A percentile compares a stretch with the other conserved stretches of the same genome.
Conservation (phyloP, 1,284 basidiomycete genomes). For the Apiotrichum gracile region DNA sequence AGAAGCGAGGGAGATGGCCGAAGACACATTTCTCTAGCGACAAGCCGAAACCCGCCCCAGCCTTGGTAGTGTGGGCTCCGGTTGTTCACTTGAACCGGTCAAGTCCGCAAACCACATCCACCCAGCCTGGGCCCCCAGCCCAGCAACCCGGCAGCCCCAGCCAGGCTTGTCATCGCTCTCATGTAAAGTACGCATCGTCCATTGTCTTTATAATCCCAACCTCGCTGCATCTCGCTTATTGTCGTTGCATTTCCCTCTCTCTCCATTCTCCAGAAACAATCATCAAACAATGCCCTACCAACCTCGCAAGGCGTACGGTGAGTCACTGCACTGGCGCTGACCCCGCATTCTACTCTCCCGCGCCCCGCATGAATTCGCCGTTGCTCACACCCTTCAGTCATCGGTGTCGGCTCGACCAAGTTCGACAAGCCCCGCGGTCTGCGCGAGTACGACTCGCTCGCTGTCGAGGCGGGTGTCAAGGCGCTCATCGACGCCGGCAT, state of each 20-base stretch:
- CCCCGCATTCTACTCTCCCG: neutral
- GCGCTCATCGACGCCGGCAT: conserved; percentile 17
- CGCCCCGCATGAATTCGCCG: neutral
- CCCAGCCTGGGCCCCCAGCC: no score
- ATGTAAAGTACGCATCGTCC: no score
- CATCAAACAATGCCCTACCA: conserved; percentile 10
- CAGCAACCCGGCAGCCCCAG: no score
- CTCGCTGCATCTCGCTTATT: neutral
- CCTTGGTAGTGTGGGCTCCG: no score
- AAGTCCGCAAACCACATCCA: neutral
- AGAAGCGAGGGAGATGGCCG: no score
- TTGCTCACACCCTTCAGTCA: conserved; percentile 3
- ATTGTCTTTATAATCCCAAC: neutral
- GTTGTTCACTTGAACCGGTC: neutral
- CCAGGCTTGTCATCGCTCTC: no score
- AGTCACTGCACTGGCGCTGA: neutral
- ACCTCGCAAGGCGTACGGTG: conserved; percentile 14
- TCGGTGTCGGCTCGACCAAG: conserved; percentile 22
- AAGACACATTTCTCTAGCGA: no score
- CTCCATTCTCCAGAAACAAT: neutral
- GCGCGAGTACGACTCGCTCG: conserved; percentile 19
- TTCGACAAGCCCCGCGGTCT: conserved; percentile 20
- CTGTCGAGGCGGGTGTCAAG: conserved; percentile 20
- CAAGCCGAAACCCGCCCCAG: neutral
- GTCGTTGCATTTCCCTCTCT: neutral